A percentile compares a stretch with the other conserved stretches of the same genome.
phyloP scores from a whole-genome alignment of 305 asterid genomes.

The Solanum hybrid region DNA sequence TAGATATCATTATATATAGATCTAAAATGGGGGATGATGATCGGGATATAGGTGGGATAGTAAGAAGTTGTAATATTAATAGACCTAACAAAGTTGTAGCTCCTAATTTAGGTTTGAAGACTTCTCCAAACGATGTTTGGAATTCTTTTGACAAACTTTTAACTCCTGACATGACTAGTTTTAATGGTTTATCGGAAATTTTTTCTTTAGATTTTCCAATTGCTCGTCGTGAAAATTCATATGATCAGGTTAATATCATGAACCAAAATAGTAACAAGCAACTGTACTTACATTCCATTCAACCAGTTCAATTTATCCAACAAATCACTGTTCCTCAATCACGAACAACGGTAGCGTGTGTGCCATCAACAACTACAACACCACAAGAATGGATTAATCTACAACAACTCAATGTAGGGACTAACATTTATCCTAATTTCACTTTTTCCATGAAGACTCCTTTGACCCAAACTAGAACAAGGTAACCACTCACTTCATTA shows the following conservation, averaged over 20 bases:
- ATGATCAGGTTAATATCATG: conserved; percentile 3
- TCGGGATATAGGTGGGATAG: no score
- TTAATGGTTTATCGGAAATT: conserved; percentile 28
- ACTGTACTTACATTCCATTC: background rate
- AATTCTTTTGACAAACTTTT: no score
- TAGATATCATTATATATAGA: no score
- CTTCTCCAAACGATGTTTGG: no score
- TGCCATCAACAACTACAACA: background rate
- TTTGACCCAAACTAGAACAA: conserved; percentile 32
- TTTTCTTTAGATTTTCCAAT: conserved; percentile 9
- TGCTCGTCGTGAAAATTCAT: background rate
- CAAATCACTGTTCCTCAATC: background rate
- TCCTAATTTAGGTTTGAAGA: no score
- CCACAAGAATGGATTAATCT: conserved; percentile 5
- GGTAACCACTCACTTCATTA: conserved; percentile 13
- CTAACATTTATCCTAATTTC: conserved; percentile 14
- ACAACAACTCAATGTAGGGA: background rate
- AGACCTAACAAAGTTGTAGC: no score
- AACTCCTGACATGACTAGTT: background rate
- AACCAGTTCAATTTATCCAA: background rate
- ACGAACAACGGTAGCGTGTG: background rate
- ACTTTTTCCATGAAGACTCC: conserved; percentile 20
- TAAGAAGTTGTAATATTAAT: no score
- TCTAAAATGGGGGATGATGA: no score
- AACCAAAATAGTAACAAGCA: background rate